Percentiles rank a stretch among this genome's conserved stretches.
These are phyloP conservation scores for Serpula lacrymans DNA, from an alignment of 768 basidiomycete genomes.

Conservation along the genomic window DNA sequence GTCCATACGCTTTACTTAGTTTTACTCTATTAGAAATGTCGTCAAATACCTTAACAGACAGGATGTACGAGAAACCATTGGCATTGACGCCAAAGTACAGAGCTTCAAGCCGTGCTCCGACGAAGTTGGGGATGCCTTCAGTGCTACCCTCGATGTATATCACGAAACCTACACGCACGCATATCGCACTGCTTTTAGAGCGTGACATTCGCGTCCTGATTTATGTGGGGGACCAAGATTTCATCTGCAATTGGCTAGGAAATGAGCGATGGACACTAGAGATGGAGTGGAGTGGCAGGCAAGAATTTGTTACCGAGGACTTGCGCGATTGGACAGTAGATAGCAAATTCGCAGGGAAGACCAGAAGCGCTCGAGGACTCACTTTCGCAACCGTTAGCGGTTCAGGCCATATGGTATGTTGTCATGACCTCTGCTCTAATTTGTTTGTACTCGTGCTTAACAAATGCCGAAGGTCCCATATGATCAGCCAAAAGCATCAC, in stretches of 20 bases:
- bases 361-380: constrained; percentile 53
- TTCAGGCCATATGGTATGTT: constrained; percentile 72
- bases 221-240: constrained; percentile 73
- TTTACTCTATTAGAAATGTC: constrained; percentile 45
- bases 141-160: constrained; percentile 35
- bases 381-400: constrained; percentile 64
- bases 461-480: constrained; percentile 46
- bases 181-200: constrained; percentile 57
- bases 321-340: constrained; percentile 60
- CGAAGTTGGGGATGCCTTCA: constrained; percentile 49
- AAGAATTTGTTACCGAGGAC: constrained; percentile 42
- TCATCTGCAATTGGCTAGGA: constrained; percentile 78
- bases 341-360: constrained; percentile 47
- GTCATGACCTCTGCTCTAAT: no score
- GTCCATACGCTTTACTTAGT: neutral
- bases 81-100: constrained; percentile 50
- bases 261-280: constrained; percentile 75
- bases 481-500: constrained; percentile 55
- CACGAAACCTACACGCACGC: constrained; percentile 26
- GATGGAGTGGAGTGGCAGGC: constrained; percentile 67
- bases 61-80: constrained; percentile 50
- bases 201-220: constrained; percentile 70
- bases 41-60: constrained; percentile 58
- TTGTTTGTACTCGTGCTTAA: neutral
- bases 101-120: constrained; percentile 40